phyloP scores from a whole-genome alignment of 2,329 filamentous ascomycete genomes.

The Emmonsiellopsis sp. region DNA sequence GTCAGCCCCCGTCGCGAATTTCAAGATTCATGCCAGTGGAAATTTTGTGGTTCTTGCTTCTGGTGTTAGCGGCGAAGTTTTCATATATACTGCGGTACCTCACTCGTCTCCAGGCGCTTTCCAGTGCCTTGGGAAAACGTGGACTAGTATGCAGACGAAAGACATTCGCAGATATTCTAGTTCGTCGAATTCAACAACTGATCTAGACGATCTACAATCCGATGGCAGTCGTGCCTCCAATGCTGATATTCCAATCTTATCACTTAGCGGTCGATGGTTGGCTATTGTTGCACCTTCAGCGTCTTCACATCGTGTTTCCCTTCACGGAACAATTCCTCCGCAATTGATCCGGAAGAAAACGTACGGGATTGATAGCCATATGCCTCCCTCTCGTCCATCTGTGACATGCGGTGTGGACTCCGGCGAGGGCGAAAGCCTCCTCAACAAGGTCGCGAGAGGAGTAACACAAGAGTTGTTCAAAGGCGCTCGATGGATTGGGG shows the following conservation, averaged over 20 bases:
- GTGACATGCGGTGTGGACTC: constrained; percentile 37
- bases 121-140: constrained; percentile 75
- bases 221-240: constrained; percentile 24
- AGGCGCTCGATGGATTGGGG: constrained; percentile 40
- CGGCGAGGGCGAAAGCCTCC: constrained; percentile 37
- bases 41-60: constrained; percentile 67
- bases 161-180: constrained; percentile 35
- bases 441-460: constrained; percentile 39
- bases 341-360: constrained; percentile 25
- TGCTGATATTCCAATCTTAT: constrained; percentile 31
- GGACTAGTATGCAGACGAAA: constrained; percentile 67
- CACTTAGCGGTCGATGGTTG: constrained; percentile 38
- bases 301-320: constrained; percentile 25
- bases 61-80: constrained; percentile 77
- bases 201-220: constrained; percentile 32
- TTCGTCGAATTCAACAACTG: constrained; percentile 34
- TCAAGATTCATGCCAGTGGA: constrained; percentile 63
- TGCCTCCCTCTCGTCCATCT: constrained; percentile 31
- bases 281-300: constrained; percentile 35
- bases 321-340: constrained; percentile 32
- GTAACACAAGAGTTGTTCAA: constrained; percentile 41
- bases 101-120: constrained; percentile 28
- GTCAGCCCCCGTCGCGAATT: constrained; percentile 60
- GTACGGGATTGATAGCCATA: constrained; percentile 33
- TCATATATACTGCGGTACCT: constrained; percentile 51